Conservation (phyloP, 2,329 filamentous ascomycete species). For the Scytalidium sp. region DNA sequence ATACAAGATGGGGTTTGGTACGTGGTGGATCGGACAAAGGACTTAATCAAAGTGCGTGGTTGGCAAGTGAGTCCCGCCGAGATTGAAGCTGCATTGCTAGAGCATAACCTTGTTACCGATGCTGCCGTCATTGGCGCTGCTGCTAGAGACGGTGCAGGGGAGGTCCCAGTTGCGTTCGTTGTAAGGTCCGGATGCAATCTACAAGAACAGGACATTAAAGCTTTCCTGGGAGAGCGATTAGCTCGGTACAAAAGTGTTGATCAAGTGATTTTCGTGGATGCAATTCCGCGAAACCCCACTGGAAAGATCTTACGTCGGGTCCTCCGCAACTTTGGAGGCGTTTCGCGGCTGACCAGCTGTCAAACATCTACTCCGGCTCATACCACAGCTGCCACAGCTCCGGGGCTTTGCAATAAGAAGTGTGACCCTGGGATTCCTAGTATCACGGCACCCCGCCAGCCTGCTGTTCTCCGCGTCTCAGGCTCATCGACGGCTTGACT, state of each 20-base stretch:
- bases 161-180: conserved; percentile 43
- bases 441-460: no score
- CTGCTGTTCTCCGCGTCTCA: no score
- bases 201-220: conserved; percentile 38
- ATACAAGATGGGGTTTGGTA: conserved; percentile 32
- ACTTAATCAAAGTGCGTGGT: conserved; percentile 44
- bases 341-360: neutral
- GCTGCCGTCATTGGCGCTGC: conserved; percentile 43
- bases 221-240: conserved; percentile 35
- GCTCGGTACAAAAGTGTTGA: conserved; percentile 46
- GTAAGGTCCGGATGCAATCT: conserved; percentile 30
- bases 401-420: no score
- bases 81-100: conserved; percentile 41
- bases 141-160: conserved; percentile 31
- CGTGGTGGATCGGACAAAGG: conserved; percentile 40
- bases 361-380: conserved; percentile 2
- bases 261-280: conserved; percentile 43
- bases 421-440: no score
- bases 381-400: conserved; percentile 1
- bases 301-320: conserved; percentile 41
- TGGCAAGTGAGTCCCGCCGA: conserved; percentile 47
- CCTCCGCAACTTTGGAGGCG: conserved; percentile 11
- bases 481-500: no score
- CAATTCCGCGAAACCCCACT: conserved; percentile 45
- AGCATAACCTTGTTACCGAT: conserved; percentile 40